phyloP scores from a whole-genome alignment of 2,329 filamentous ascomycete species.

The Berkeleyomyces rouxiae region DNA sequence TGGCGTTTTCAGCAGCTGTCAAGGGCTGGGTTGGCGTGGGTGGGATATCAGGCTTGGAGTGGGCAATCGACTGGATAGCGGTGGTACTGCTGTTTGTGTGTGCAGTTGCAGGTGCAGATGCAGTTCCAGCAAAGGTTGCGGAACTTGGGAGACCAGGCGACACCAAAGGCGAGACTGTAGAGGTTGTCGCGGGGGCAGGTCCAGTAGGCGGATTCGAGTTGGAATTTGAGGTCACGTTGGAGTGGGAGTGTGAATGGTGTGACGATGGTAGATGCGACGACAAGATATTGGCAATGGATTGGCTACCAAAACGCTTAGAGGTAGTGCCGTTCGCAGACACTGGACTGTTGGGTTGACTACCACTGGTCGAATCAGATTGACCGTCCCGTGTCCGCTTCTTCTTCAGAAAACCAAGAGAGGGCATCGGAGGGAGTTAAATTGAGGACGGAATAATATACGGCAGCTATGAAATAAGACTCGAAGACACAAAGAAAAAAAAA shows the following conservation, averaged over 20 bases:
- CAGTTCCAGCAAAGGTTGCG: slow-evolving; percentile 7
- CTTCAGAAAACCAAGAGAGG: slow-evolving; percentile 89
- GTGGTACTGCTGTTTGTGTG: neutral
- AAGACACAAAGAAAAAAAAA: neutral
- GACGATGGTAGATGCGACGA: slow-evolving; percentile 10
- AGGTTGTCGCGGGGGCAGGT: neutral
- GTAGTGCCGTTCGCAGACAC: slow-evolving; percentile 35
- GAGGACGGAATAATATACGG: slow-evolving; percentile 13
- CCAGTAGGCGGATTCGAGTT: neutral
- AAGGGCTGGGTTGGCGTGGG: neutral
- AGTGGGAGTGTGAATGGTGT: slow-evolving; percentile 7
- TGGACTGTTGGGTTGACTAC: slow-evolving; percentile 47
- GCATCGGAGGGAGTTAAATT: slow-evolving; percentile 42
- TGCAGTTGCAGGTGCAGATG: slow-evolving; percentile 4
- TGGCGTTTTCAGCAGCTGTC: neutral
- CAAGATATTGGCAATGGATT: slow-evolving; percentile 8
- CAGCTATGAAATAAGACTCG: neutral
- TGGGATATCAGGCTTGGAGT: neutral
- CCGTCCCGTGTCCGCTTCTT: slow-evolving; percentile 97
- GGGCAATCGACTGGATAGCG: neutral
- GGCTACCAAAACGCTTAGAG: slow-evolving; percentile 4
- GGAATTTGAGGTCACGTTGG: neutral
- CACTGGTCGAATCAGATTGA: slow-evolving; percentile 50
- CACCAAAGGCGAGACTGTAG: slow-evolving; percentile 3
- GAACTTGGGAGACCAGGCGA: slow-evolving; percentile 7